Evolutionary conservation across 306 rosid genomes (phyloP), one percentile per base, ranked within the genome.

Genomic region (Purshia tridentata): DNA sequence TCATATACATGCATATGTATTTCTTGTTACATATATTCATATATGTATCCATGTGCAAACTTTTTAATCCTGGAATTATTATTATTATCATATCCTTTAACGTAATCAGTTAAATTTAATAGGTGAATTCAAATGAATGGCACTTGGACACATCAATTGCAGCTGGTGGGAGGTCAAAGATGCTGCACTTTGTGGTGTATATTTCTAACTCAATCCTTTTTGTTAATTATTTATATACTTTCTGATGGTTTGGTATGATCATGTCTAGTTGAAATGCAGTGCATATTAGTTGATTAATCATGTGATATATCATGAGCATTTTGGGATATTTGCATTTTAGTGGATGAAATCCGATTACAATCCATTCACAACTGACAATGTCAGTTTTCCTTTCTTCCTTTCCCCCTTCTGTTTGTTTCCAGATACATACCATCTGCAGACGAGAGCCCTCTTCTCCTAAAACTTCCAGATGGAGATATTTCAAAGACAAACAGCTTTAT

Each of bases 51-150:
- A 5, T 50, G n/a, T 15, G 63, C 14, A 35, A 45, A 18, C 6
- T 69, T 57, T 20, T 37, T 69, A 72, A 41, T 61, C 51, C 51
- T 37, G 42, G 39, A 71, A 78, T 65, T 69, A 62, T 50, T 35
- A 39, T 14, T 52, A 12, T 69, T 35, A 65, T 56, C 19, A 15
- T 39, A 70, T 12, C 42, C 35, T 29, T 29, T 29, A 58, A 2
- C 29, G 42, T 35, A 29, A 29, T 29, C 1, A 15, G 42, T 67
- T 73, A 23, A 64, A 47, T 84, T 77, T 56, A n/a, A 73, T 84
- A 94, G 99, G 97, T 94, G 65, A 94, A 91, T 83, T 91, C 99
- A 72, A 91, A 89, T 59, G 97, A 94, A 76, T 94, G 99, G 99
- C 95, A 94, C 75, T 87, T 94, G 85, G 99, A 94, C 82, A 91